phyloP scores from a whole-genome alignment of 176 grass and related monocot species.

The Panicum miliaceum region DNA sequence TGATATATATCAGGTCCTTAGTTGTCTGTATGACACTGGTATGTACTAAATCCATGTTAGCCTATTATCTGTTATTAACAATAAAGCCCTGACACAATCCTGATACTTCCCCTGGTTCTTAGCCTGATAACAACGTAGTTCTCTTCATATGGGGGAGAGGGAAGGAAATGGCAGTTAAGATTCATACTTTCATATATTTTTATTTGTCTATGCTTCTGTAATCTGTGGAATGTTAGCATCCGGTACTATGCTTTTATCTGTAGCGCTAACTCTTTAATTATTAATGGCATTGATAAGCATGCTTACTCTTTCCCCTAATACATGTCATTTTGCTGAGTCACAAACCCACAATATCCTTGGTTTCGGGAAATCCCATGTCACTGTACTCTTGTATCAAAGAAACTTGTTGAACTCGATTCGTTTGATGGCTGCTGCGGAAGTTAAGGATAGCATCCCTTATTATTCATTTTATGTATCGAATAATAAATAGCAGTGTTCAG shows the following conservation, averaged over 20 bases:
- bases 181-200: not conserved
- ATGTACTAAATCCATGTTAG: not conserved
- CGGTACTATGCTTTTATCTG: no score
- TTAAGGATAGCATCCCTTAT: not conserved
- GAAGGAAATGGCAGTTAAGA: not conserved
- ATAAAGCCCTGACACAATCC: not conserved
- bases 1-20: not conserved
- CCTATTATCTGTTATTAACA: not conserved
- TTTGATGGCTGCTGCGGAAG: not conserved
- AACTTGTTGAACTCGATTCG: not conserved
- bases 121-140: not conserved
- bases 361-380: no score
- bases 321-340: no score
- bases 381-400: not conserved
- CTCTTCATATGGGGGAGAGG: not conserved
- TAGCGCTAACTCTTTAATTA: no score
- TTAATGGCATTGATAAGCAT: no score
- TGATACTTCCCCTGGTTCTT: not conserved
- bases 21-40: slow-evolving; percentile 12
- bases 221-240: no score
- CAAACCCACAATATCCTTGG: no score
- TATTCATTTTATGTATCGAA: not conserved
- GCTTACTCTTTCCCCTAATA: no score
- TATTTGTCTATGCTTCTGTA: no score
- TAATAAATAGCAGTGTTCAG: not conserved